phyloP scores from a whole-genome alignment of 169 alveolate genomes.

The Babesia gibsoni region DNA sequence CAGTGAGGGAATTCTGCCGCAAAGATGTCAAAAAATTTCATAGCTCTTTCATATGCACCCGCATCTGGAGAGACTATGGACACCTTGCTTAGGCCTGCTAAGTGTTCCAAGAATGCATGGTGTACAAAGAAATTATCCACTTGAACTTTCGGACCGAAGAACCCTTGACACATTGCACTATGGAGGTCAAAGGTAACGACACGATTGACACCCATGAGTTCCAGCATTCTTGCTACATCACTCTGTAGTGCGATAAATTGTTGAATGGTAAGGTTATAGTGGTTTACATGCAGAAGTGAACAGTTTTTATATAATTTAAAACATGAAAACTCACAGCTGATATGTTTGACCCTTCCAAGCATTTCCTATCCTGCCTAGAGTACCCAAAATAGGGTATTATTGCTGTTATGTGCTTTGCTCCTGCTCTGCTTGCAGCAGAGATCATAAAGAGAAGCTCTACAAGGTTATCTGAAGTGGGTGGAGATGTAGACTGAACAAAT shows the following conservation, averaged over 20 bases:
- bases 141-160: slow-evolving; percentile 92
- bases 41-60: slow-evolving; percentile 76
- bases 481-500: slow-evolving; percentile 93
- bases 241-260: slow-evolving; percentile 60
- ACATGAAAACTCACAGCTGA: slow-evolving; percentile 78
- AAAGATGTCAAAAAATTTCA: slow-evolving; percentile 51
- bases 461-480: slow-evolving; percentile 94
- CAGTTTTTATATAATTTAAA: neutral
- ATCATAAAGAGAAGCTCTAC: slow-evolving; percentile 92
- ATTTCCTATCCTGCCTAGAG: slow-evolving; percentile 91
- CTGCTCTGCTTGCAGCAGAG: slow-evolving; percentile 92
- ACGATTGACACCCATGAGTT: slow-evolving; percentile 94
- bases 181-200: slow-evolving; percentile 94
- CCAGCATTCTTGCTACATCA: slow-evolving; percentile 91
- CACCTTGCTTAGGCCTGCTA: slow-evolving; percentile 77
- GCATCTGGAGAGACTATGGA: slow-evolving; percentile 96
- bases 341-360: slow-evolving; percentile 85
- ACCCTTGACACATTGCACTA: slow-evolving; percentile 90
- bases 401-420: slow-evolving; percentile 93
- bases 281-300: neutral
- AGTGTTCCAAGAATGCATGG: slow-evolving; percentile 58
- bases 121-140: slow-evolving; percentile 89
- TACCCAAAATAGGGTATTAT: slow-evolving; percentile 97
- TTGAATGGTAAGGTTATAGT: neutral
- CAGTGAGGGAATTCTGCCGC: neutral